Percentiles rank a stretch among this genome's conserved stretches.
Evolutionary conservation across 129 eudicot species (phyloP).

Genomic region (Escallonia rubra): DNA sequence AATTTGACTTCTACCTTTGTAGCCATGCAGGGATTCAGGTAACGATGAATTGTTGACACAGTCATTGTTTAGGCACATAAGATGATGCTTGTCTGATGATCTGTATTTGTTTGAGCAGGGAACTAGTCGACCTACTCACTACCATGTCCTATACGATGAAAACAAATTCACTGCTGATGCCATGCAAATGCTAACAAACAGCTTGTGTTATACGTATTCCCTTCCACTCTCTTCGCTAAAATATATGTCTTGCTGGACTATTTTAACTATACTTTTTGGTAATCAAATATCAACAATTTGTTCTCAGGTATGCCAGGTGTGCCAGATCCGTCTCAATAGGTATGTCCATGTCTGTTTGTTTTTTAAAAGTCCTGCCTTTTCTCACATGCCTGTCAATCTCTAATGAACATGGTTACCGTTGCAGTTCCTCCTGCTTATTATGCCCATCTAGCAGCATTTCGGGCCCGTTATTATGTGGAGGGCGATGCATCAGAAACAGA

Average conservation of each 20-base stretch:
- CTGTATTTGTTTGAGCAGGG: slow-evolving; percentile 39
- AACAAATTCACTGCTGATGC: slow-evolving; percentile 66
- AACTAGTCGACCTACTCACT: slow-evolving; percentile 81
- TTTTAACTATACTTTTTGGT: background rate
- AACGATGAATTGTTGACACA: background rate
- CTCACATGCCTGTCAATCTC: background rate
- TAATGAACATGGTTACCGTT: background rate
- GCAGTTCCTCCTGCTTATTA: slow-evolving; percentile 87
- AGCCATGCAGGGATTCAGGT: slow-evolving; percentile 97
- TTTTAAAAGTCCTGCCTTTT: background rate
- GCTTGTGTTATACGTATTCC: slow-evolving; percentile 66
- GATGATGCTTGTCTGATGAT: no score
- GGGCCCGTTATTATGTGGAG: slow-evolving; percentile 69
- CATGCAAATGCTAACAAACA: slow-evolving; percentile 57
- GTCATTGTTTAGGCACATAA: no score
- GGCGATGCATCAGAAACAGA: slow-evolving; percentile 29
- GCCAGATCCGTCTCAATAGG: slow-evolving; percentile 79
- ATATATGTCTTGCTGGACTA: background rate
- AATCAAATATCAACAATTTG: background rate
- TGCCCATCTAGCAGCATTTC: slow-evolving; percentile 79
- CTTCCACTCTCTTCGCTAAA: background rate
- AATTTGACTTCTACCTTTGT: slow-evolving; percentile 75
- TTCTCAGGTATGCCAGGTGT: slow-evolving; percentile 61
- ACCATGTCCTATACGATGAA: slow-evolving; percentile 81
- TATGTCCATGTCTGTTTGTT: slow-evolving; percentile 8